Evolutionary conservation across 139 green algal genomes (phyloP).

Genomic region (Monoraphidium neglectum): DNA sequence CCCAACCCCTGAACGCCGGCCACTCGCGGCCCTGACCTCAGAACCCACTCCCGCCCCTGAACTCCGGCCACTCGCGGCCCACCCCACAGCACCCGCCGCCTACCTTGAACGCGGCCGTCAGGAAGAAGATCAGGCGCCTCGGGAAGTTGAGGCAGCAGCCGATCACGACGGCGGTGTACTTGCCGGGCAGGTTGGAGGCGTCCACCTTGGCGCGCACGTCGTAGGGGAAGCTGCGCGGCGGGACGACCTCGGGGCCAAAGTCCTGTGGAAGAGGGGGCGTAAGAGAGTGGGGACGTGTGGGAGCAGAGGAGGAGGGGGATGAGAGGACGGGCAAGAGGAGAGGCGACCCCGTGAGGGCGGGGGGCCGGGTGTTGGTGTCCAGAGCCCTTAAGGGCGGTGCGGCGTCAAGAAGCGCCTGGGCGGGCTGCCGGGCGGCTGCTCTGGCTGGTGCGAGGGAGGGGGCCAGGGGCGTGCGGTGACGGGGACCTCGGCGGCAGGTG

Average conservation of each 20-base stretch:
- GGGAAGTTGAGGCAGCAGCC: slow-evolving; percentile 75
- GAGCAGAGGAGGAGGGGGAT: too few relatives aligned
- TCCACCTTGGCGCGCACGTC: slow-evolving; percentile 20
- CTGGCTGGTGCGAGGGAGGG: too few relatives aligned
- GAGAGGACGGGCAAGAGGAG: too few relatives aligned
- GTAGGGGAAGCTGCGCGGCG: too few relatives aligned
- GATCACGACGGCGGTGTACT: slow-evolving; percentile 52
- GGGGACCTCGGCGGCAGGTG: not conserved
- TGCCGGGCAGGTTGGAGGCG: slow-evolving; percentile 28
- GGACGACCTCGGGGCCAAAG: too few relatives aligned
- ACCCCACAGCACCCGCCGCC: not conserved
- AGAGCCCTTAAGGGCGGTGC: too few relatives aligned
- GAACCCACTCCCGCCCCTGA: not conserved
- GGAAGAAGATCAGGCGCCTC: slow-evolving; percentile 79
- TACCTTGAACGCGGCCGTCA: slow-evolving; percentile 61
- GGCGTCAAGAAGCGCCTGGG: too few relatives aligned
- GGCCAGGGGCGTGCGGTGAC: not conserved
- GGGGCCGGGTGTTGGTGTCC: too few relatives aligned
- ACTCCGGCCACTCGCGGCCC: not conserved
- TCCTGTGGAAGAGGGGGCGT: too few relatives aligned
- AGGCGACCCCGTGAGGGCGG: too few relatives aligned
- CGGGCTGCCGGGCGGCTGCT: too few relatives aligned
- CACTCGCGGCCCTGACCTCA: not conserved
- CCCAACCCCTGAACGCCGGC: not conserved
- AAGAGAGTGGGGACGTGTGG: too few relatives aligned